Evolutionary conservation across 148 eudicot species (phyloP).

Genomic region (Rhododendron henanense): DNA sequence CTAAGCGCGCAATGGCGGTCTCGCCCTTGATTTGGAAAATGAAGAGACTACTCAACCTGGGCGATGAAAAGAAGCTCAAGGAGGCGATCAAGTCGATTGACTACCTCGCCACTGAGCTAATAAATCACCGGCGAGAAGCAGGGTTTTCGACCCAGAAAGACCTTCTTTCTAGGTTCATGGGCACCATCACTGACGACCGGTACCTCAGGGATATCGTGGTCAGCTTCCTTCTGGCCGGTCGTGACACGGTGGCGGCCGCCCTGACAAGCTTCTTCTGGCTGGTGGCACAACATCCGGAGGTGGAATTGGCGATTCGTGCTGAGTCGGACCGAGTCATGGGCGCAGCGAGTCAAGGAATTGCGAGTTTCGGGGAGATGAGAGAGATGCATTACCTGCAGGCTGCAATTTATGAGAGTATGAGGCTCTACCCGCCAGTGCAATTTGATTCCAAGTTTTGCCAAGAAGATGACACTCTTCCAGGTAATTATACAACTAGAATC

Average conservation of each 20-base stretch:
- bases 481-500: background rate
- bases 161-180: conserved; percentile 57
- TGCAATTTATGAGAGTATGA: conserved; percentile 19
- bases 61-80: conserved; percentile 39
- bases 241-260: conserved; percentile 62
- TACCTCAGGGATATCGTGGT: conserved; percentile 57
- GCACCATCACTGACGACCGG: conserved; percentile 28
- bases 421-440: conserved; percentile 25
- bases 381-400: conserved; percentile 23
- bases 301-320: conserved; percentile 28
- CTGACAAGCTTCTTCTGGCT: conserved; percentile 47
- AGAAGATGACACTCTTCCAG: conserved; percentile 18
- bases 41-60: conserved; percentile 37
- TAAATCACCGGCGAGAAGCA: conserved; percentile 23
- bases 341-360: background rate
- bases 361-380: conserved; percentile 14
- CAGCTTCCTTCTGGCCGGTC: conserved; percentile 60
- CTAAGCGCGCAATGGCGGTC: conserved; percentile 35
- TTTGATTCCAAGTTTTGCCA: conserved; percentile 24
- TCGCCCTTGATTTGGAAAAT: conserved; percentile 43
- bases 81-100: conserved; percentile 37
- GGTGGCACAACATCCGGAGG: conserved; percentile 39
- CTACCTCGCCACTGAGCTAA: conserved; percentile 29
- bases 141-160: conserved; percentile 25
- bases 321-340: conserved; percentile 36